These are phyloP conservation scores for Furcasterigmium sp. DNA, from an alignment of 2,329 filamentous ascomycete genomes.

Conservation along the genomic window DNA sequence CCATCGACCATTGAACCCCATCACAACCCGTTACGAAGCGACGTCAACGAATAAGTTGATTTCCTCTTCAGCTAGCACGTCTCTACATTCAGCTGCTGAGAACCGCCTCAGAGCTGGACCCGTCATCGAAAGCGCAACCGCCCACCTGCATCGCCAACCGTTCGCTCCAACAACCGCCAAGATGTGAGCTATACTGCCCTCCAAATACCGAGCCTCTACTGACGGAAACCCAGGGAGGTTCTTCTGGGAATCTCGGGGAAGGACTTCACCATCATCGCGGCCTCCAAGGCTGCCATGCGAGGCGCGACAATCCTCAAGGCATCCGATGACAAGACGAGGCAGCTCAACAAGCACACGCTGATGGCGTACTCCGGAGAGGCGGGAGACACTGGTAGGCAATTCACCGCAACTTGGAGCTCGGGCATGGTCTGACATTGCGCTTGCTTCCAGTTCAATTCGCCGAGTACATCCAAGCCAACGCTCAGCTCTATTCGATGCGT, in stretches of 20 bases:
- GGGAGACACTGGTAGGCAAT: conserved; percentile 75
- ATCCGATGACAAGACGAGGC: conserved; percentile 91
- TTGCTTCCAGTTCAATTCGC: conserved; percentile 80
- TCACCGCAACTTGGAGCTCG: background rate
- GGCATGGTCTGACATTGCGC: no score
- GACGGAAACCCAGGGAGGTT: conserved; percentile 68
- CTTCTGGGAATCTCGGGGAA: conserved; percentile 97
- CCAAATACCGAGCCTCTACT: background rate
- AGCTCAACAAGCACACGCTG: conserved; percentile 87
- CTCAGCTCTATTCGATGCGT: conserved; percentile 97
- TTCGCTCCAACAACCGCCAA: conserved; percentile 12
- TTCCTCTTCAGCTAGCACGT: no score
- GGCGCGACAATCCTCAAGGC: conserved; percentile 94
- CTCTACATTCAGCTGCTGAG: conserved; percentile 9
- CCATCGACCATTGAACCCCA: conserved; percentile 6
- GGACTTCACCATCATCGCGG: conserved; percentile 97
- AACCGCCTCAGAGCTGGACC: background rate
- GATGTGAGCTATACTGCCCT: conserved; percentile 18
- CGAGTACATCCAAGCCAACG: conserved; percentile 98
- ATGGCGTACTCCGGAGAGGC: conserved; percentile 96
- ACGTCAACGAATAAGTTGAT: conserved; percentile 15
- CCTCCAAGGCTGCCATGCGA: conserved; percentile 97
- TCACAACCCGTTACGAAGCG: conserved; percentile 6
- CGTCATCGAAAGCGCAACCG: background rate
- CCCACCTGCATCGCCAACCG: conserved; percentile 1